A percentile compares a stretch with the other conserved stretches of the same genome.
phyloP scores from a whole-genome alignment of 768 basidiomycete genomes.

The Sporobolomyces pararoseus region DNA sequence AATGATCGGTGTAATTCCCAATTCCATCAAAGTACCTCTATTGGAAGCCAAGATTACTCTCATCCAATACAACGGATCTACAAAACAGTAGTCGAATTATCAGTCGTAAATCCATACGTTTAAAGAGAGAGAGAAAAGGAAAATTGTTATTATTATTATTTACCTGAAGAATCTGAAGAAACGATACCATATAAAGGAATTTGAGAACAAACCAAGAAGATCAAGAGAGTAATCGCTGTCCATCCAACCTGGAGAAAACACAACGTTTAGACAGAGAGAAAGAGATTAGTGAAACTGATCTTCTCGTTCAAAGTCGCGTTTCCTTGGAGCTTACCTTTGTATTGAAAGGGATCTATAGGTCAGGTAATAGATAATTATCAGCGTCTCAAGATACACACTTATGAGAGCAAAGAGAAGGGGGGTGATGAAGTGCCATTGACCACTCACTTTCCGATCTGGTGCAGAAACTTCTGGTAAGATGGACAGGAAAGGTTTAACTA shows the following conservation, averaged over 20 bases:
- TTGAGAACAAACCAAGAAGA: constrained; percentile 99
- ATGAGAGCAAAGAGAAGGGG: neutral
- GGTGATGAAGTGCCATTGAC: neutral
- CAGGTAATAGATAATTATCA: neutral
- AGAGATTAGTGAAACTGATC: neutral
- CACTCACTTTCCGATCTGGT: constrained; percentile 84
- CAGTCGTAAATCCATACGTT: neutral
- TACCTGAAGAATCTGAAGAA: constrained; percentile 86
- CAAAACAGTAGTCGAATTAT: neutral
- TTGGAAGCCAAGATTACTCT: constrained; percentile 98
- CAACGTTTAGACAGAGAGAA: neutral
- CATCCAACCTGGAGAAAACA: constrained; percentile 65
- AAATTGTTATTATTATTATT: no score
- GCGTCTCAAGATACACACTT: neutral
- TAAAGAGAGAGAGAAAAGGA: neutral
- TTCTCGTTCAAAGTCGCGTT: neutral
- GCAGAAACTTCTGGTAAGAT: constrained; percentile 96
- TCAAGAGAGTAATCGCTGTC: constrained; percentile 98
- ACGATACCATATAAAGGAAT: constrained; percentile 99
- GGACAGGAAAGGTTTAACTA: constrained; percentile 72
- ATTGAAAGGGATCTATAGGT: constrained; percentile 83
- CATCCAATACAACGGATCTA: constrained; percentile 98
- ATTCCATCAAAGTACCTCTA: constrained; percentile 97
- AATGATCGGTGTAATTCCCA: constrained; percentile 95
- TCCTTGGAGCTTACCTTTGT: constrained; percentile 63